These are phyloP conservation scores for Ceratocystis diversiconidia DNA, from an alignment of 2,329 filamentous ascomycete genomes.

Conservation along the genomic window DNA sequence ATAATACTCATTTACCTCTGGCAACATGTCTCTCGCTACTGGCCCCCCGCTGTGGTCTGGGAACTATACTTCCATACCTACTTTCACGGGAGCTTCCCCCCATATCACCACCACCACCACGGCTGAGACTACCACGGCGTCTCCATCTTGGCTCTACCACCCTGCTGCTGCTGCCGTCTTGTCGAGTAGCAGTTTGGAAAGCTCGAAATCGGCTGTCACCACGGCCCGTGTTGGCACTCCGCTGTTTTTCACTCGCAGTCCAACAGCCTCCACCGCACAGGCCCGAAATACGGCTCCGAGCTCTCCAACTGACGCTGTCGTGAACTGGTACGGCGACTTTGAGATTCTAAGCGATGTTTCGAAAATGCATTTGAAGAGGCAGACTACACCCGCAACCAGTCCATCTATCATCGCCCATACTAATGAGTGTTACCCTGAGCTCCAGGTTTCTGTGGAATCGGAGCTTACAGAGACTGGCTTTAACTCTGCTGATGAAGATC, in stretches of 20 bases:
- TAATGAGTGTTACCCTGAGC: constrained; percentile 12
- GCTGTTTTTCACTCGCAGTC: background rate
- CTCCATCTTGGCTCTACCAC: background rate
- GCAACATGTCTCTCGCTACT: background rate
- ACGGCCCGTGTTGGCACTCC: constrained; percentile 9
- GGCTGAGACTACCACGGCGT: background rate
- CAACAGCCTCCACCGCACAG: background rate
- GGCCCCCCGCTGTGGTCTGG: background rate
- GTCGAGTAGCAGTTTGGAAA: background rate
- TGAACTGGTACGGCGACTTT: background rate
- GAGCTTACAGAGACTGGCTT: constrained; percentile 5
- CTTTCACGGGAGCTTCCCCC: background rate
- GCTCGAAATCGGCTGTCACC: background rate
- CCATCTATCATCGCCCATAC: background rate
- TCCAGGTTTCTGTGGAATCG: constrained; percentile 4
- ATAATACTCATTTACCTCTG: background rate
- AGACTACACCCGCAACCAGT: background rate
- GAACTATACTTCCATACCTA: background rate
- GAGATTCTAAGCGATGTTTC: background rate
- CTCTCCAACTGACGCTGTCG: background rate
- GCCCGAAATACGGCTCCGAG: background rate
- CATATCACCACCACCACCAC: background rate
- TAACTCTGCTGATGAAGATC: background rate
- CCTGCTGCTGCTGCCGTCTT: background rate
- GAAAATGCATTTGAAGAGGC: background rate